A percentile compares a stretch with the other conserved stretches of the same genome.
Evolutionary conservation across 108 stramenopile species (phyloP).

Genomic region (Cyclotella kingstonii): DNA sequence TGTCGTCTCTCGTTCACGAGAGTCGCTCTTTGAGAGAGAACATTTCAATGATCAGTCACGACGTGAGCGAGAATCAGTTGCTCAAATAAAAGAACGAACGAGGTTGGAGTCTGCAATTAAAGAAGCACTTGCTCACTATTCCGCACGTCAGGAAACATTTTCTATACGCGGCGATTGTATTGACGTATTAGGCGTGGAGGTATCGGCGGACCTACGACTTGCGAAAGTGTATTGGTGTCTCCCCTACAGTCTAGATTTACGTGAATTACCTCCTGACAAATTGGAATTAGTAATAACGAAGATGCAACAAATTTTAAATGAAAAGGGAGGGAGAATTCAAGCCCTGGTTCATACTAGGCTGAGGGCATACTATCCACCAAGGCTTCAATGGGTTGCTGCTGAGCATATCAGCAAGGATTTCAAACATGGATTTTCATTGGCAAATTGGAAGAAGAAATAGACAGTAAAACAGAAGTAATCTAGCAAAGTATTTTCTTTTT

Average conservation of each 20-base stretch:
- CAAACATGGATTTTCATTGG: constrained; percentile 21
- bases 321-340: constrained; percentile 35
- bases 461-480: too few species aligned
- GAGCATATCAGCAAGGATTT: constrained; percentile 36
- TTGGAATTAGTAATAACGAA: constrained; percentile 13
- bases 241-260: constrained; percentile 27
- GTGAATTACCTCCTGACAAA: constrained; percentile 10
- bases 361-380: constrained; percentile 41
- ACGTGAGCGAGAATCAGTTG: constrained; percentile 17
- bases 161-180: constrained; percentile 25
- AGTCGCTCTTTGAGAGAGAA: constrained; percentile 23
- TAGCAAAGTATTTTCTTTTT: too few species aligned
- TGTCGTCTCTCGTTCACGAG: constrained; percentile 24
- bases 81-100: constrained; percentile 30
- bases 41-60: constrained; percentile 5
- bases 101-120: constrained; percentile 23
- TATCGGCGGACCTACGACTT: constrained; percentile 33
- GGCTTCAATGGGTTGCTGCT: constrained; percentile 29
- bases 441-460: constrained; percentile 1
- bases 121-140: constrained; percentile 27
- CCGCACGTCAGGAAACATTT: constrained; percentile 28
- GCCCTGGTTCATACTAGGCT: constrained; percentile 32
- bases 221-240: constrained; percentile 40
- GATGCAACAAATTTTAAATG: constrained; percentile 33
- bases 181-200: constrained; percentile 37